Conservation (phyloP, 768 basidiomycete species). For the Hortiboletus flavorubellus region DNA sequence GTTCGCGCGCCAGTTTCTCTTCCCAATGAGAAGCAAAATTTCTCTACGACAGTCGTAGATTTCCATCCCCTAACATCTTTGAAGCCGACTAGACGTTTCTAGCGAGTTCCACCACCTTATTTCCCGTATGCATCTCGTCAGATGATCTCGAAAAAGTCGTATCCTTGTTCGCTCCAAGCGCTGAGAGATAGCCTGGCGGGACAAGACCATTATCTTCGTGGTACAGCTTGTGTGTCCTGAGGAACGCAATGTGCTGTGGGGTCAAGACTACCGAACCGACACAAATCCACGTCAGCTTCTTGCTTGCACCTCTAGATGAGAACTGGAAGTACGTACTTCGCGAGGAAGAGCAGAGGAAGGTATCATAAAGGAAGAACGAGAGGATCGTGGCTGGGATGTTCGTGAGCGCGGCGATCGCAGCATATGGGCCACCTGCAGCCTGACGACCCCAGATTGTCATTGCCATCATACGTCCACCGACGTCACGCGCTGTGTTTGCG, state of each 20-base stretch:
- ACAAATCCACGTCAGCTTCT: slow-evolving; percentile 9
- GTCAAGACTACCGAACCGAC: slow-evolving; percentile 19
- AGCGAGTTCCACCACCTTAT: background rate
- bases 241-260: slow-evolving; percentile 18
- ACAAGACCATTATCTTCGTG: slow-evolving; percentile 25
- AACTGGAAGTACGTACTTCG: slow-evolving; percentile 41
- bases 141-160: slow-evolving; percentile 8
- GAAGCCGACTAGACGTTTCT: slow-evolving; percentile 14
- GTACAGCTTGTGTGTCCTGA: slow-evolving; percentile 23
- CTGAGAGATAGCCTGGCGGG: slow-evolving; percentile 19
- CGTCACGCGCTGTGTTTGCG: slow-evolving; percentile 64
- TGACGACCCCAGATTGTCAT: slow-evolving; percentile 57
- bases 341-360: slow-evolving; percentile 55
- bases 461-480: slow-evolving; percentile 61
- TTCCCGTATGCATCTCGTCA: slow-evolving; percentile 7
- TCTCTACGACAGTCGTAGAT: background rate
- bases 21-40: slow-evolving; percentile 8
- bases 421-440: slow-evolving; percentile 53
- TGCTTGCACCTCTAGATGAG: background rate
- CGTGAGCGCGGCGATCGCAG: slow-evolving; percentile 60
- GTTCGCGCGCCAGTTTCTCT: background rate
- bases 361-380: slow-evolving; percentile 51
- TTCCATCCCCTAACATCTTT: background rate
- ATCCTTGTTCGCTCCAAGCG: slow-evolving; percentile 7
- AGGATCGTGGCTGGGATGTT: slow-evolving; percentile 64